Base-by-base conservation (phyloP, 2,329 filamentous ascomycete species). In the Penicillium expansum region DNA sequence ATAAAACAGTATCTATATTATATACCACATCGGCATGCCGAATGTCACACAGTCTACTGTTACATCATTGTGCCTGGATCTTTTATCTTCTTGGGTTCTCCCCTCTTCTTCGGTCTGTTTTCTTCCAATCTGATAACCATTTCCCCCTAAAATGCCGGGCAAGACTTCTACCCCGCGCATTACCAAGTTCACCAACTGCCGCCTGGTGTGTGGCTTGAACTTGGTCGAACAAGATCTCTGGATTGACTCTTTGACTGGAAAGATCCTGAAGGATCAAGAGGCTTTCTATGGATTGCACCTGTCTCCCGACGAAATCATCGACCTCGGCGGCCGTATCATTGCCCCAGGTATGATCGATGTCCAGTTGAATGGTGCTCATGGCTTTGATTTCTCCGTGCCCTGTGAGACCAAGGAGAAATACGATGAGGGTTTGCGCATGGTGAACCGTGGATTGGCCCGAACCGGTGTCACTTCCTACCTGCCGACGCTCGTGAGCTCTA, bases 311-410 rank as follows among this genome's bases (percentile, higher is more conserved):
- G 77, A 86, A 64, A 86, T 87, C 52, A 81, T 96, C 65, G 86
- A 97, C 68, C 85, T 97, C 1, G 84, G 86, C 50, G 91, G 91
- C 57, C 90, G 90, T 66, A 93, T 96, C 63, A 73, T 97, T 20
- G 86, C 89, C 0, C 91, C 92, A 0, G 92, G 92, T 27, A 82
- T 97, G 69, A 94, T 97, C 66, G 92, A 97, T 64, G 88, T 89
- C 51, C 92, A 97, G 74, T 86, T 97, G 65, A 97, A 97, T 69
- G 92, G 92, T 47, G 92, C 90, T 10, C 93, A 92, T 68, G 92
- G 92, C 55, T 95, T 96, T 79, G 93, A 96, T 78, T 96, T 95
- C 73, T 94, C 91, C 1, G 80, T 91, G 10, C 85, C 89, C n/a
- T 81, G 74, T 33, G 74, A 86, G 16, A 84, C 88, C 67, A 85